Conservation (phyloP, 106 monocot genomes). For the Apostasia ramifera region DNA sequence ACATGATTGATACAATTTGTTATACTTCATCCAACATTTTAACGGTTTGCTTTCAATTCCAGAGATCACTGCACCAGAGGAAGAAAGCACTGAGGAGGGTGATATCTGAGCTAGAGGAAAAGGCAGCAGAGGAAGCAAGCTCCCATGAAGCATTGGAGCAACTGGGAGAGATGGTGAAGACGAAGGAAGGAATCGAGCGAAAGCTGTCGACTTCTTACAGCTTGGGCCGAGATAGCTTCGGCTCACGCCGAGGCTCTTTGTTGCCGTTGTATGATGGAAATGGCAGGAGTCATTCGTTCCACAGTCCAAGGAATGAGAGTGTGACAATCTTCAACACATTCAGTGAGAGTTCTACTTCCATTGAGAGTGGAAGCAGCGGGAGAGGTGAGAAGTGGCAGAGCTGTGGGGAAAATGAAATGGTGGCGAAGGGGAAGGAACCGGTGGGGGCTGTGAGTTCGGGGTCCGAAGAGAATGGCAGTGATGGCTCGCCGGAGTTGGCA, state of each 20-base stretch:
- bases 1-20: neutral
- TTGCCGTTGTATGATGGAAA: conserved; percentile 52
- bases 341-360: conserved; percentile 36
- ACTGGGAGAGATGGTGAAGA: conserved; percentile 49
- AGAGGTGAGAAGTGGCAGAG: conserved; percentile 1
- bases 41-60: conserved; percentile 3
- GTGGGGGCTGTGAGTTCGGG: conserved; percentile 10
- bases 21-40: neutral
- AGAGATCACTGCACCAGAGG: conserved; percentile 61
- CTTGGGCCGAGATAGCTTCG: conserved; percentile 46
- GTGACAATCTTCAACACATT: conserved; percentile 57
- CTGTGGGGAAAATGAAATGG: conserved; percentile 6
- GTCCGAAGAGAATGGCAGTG: conserved; percentile 1
- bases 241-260: conserved; percentile 11
- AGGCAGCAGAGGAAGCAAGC: conserved; percentile 27
- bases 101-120: conserved; percentile 58
- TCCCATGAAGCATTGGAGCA: conserved; percentile 38
- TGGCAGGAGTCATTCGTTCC: conserved; percentile 63
- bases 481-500: neutral
- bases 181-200: conserved; percentile 57
- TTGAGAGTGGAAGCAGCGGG: conserved; percentile 15
- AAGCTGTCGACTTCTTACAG: conserved; percentile 70
- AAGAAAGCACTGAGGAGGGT: conserved; percentile 38
- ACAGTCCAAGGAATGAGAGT: conserved; percentile 35
- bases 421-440: conserved; percentile 15